Conservation (phyloP, 2,329 filamentous ascomycete species). For the Juglanconis juglandina region DNA sequence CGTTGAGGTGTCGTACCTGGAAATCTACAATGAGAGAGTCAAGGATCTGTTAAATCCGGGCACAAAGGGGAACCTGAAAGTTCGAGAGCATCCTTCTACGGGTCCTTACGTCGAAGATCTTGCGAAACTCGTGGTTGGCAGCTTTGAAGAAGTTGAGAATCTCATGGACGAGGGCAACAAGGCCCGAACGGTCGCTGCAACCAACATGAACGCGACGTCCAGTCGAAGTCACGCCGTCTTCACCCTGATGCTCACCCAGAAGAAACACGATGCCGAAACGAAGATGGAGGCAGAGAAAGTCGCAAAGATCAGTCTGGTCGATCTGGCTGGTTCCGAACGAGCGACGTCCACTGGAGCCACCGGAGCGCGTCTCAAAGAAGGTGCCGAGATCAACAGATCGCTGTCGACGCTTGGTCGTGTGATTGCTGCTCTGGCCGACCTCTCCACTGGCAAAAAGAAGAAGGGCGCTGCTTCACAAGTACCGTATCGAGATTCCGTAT, state of each 20-base stretch:
- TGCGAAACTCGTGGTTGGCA: constrained; percentile 88
- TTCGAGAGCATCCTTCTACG: constrained; percentile 94
- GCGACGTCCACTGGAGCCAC: constrained; percentile 96
- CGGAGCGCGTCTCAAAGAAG: constrained; percentile 90
- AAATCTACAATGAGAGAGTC: constrained; percentile 98
- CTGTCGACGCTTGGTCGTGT: constrained; percentile 95
- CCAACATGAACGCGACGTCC: constrained; percentile 99
- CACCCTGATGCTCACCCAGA: constrained; percentile 92
- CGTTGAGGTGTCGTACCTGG: constrained; percentile 95
- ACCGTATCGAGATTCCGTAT: constrained; percentile 91
- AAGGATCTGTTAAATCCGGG: constrained; percentile 91
- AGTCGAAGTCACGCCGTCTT: constrained; percentile 98
- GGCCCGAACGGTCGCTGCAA: constrained; percentile 92
- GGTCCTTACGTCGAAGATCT: constrained; percentile 98
- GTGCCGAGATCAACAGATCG: constrained; percentile 96
- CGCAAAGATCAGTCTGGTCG: constrained; percentile 95
- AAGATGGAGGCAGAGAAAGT: constrained; percentile 98
- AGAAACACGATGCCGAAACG: constrained; percentile 83
- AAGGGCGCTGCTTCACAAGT: constrained; percentile 74
- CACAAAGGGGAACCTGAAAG: constrained; percentile 94
- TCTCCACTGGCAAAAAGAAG: constrained; percentile 80
- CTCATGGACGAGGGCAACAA: constrained; percentile 99
- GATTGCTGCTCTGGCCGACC: constrained; percentile 89
- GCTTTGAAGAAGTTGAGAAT: constrained; percentile 93
- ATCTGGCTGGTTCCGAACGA: constrained; percentile 95